These are phyloP conservation scores for Pythium sp. DNA, from an alignment of 352 stramenopile genomes.

Conservation along the genomic window DNA sequence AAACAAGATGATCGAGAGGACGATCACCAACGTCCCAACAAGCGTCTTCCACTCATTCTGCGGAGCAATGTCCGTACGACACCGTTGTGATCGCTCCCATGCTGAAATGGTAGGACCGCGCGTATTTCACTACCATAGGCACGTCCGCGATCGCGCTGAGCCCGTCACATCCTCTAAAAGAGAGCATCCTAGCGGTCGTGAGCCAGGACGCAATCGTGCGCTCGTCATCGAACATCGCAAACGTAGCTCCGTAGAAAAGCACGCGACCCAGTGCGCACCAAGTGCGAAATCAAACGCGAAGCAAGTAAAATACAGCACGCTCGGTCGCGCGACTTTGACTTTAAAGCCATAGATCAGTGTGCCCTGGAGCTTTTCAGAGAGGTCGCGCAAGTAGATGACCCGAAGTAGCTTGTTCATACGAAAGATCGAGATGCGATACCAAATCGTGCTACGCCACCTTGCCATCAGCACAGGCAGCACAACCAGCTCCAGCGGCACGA, in stretches of 20 bases:
- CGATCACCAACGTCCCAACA: constrained; percentile 31
- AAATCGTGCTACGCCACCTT: constrained; percentile 7
- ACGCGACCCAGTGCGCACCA: constrained; percentile 27
- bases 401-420: constrained; percentile 22
- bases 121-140: constrained; percentile 21
- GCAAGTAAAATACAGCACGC: constrained; percentile 15
- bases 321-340: constrained; percentile 6
- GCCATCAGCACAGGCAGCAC: not conserved
- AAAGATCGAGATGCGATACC: constrained; percentile 19
- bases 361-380: constrained; percentile 18
- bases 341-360: constrained; percentile 22
- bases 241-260: constrained; percentile 23
- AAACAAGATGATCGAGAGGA: constrained; percentile 37
- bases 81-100: constrained; percentile 39
- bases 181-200: constrained; percentile 25
- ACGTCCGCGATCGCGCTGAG: constrained; percentile 22
- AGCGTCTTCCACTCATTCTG: constrained; percentile 32
- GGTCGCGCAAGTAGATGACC: constrained; percentile 16
- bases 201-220: constrained; percentile 15
- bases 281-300: constrained; percentile 26
- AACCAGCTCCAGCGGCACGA: constrained; percentile 30
- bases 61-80: constrained; percentile 38
- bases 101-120: constrained; percentile 37
- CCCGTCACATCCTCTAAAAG: constrained; percentile 17
- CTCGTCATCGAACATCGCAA: constrained; percentile 15